Percentiles rank a stretch among this genome's conserved stretches.
phyloP scores from a whole-genome alignment of 2,329 filamentous ascomycete genomes.

The Monosporascus cannonballus region DNA sequence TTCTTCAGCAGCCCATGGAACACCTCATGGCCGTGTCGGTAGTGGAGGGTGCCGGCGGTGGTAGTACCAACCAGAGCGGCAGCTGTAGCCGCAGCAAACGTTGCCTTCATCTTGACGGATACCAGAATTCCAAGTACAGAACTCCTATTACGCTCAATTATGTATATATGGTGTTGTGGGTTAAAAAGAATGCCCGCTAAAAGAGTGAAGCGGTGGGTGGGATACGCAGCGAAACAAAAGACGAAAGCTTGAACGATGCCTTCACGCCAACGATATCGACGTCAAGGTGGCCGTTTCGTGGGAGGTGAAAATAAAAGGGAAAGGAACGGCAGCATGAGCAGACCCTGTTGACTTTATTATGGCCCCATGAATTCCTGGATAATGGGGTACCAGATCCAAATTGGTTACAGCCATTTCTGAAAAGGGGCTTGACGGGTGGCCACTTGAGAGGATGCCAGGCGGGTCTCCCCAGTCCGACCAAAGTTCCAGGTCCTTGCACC shows the following conservation, averaged over 20 bases:
- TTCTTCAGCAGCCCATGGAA: slow-evolving; percentile 47
- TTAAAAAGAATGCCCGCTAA: slow-evolving; percentile 73
- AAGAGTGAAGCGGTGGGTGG: slow-evolving; percentile 74
- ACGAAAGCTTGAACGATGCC: slow-evolving; percentile 42
- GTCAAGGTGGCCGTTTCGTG: slow-evolving; percentile 41
- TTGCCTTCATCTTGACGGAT: slow-evolving; percentile 64
- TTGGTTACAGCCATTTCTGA: neutral
- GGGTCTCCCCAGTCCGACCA: neutral
- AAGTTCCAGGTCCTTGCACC: neutral
- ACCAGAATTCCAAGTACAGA: slow-evolving; percentile 23
- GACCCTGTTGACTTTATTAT: slow-evolving; percentile 37
- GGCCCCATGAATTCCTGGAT: slow-evolving; percentile 21
- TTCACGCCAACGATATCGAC: slow-evolving; percentile 47
- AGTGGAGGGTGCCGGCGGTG: slow-evolving; percentile 47
- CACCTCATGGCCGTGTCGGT: slow-evolving; percentile 56
- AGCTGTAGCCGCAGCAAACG: slow-evolving; percentile 58
- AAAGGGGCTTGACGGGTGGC: neutral
- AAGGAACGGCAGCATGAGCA: slow-evolving; percentile 29
- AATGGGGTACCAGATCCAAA: slow-evolving; percentile 18
- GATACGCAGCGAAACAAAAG: slow-evolving; percentile 38
- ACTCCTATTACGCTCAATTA: slow-evolving; percentile 15
- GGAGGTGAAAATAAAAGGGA: slow-evolving; percentile 31
- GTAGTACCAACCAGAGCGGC: slow-evolving; percentile 53
- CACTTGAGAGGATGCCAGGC: neutral
- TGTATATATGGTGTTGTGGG: slow-evolving; percentile 21